These are phyloP conservation scores for Exobasidium cylindrosporum DNA, from an alignment of 1,284 basidiomycete genomes.

Conservation along the genomic window DNA sequence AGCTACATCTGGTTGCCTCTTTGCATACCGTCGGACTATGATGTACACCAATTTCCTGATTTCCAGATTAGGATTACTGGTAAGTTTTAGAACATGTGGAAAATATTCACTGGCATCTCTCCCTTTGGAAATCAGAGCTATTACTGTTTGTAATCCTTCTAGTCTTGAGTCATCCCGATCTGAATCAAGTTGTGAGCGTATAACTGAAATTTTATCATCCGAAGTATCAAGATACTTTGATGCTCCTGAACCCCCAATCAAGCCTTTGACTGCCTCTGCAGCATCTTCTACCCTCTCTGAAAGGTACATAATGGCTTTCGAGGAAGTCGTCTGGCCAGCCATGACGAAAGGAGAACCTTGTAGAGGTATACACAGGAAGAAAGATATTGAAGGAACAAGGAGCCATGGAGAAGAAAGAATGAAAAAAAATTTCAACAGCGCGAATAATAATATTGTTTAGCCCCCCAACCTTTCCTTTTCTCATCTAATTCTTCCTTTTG, in stretches of 20 bases:
- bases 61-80: conserved; percentile 65
- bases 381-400: neutral
- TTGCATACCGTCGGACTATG: conserved; percentile 86
- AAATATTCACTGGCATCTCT: conserved; percentile 80
- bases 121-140: conserved; percentile 72
- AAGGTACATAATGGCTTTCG: conserved; percentile 45
- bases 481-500: no score
- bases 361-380: neutral
- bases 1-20: conserved; percentile 73
- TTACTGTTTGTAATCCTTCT: conserved; percentile 44
- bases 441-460: no score
- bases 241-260: conserved; percentile 31
- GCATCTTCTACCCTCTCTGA: conserved; percentile 52
- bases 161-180: conserved; percentile 42
- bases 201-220: conserved; percentile 30
- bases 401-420: neutral
- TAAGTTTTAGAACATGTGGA: conserved; percentile 49
- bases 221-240: conserved; percentile 47
- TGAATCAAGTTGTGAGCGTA: conserved; percentile 43
- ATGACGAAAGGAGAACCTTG: no score
- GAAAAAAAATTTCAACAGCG: no score
- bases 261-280: conserved; percentile 41
- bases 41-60: conserved; percentile 97
- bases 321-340: conserved; percentile 17
- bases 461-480: no score